These are phyloP conservation scores for Epichloe baconii DNA, from an alignment of 2,329 filamentous ascomycete species.

Conservation along the genomic window DNA sequence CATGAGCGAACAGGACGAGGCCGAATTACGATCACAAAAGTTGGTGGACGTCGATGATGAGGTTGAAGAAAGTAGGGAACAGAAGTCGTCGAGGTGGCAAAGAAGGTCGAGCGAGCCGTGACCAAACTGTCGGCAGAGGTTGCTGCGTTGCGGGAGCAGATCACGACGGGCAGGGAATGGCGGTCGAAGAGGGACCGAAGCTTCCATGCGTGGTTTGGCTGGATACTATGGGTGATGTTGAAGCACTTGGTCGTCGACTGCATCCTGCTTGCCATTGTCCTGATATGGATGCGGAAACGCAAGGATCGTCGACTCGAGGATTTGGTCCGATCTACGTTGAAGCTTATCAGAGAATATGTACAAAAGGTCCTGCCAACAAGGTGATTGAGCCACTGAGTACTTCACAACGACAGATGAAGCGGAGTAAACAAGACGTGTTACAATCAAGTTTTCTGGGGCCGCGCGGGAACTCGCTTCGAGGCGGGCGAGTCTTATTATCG, in stretches of 20 bases:
- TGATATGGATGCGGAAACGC: constrained; percentile 60
- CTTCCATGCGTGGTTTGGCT: constrained; percentile 55
- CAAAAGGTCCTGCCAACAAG: constrained; percentile 45
- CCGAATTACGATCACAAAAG: constrained; percentile 39
- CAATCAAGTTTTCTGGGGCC: not conserved
- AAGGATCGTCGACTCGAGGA: constrained; percentile 63
- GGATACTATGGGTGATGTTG: constrained; percentile 53
- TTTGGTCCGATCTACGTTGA: constrained; percentile 52
- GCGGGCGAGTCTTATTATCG: no score
- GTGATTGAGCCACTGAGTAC: constrained; percentile 16
- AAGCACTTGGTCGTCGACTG: constrained; percentile 67
- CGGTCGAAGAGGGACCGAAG: constrained; percentile 51
- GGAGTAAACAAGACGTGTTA: not conserved
- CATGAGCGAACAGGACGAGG: constrained; percentile 72
- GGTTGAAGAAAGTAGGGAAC: constrained; percentile 23
- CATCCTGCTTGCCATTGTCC: constrained; percentile 48
- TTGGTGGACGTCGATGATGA: constrained; percentile 33
- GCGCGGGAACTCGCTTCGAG: not conserved
- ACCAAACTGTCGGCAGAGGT: constrained; percentile 87
- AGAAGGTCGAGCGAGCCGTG: constrained; percentile 70
- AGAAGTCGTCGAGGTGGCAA: constrained; percentile 53
- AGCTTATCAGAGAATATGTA: constrained; percentile 43
- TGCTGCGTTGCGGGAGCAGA: constrained; percentile 81
- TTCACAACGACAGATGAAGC: not conserved
- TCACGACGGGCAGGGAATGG: constrained; percentile 64